Evolutionary conservation across 2,329 filamentous ascomycete genomes (phyloP).

Genomic region (Fusarium agapanthi): DNA sequence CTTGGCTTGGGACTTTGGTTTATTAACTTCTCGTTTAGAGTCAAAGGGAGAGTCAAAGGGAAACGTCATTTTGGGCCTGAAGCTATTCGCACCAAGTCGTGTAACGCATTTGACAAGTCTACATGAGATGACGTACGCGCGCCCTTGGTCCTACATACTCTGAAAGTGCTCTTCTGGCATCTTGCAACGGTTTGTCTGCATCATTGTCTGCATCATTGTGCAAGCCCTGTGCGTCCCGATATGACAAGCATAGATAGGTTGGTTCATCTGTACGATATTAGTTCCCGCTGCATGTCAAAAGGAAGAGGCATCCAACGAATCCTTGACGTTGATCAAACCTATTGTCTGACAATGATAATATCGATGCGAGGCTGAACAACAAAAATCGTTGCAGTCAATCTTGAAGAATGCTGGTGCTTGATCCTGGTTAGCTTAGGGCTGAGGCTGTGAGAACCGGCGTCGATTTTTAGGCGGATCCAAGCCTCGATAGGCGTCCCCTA

Average conservation of each 20-base stretch:
- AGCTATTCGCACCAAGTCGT: slow-evolving; percentile 12
- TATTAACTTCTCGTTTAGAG: neutral
- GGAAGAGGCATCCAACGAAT: slow-evolving; percentile 42
- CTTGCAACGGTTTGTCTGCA: neutral
- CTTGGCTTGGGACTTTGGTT: slow-evolving; percentile 21
- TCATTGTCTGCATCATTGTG: neutral
- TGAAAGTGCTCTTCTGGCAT: neutral
- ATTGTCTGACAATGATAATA: neutral
- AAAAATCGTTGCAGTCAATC: neutral
- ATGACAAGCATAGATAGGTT: slow-evolving; percentile 14
- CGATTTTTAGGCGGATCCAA: slow-evolving; percentile 20
- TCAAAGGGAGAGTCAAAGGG: neutral
- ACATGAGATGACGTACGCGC: slow-evolving; percentile 7
- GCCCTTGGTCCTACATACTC: slow-evolving; percentile 12
- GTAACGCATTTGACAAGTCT: neutral
- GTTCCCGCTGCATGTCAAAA: slow-evolving; percentile 35
- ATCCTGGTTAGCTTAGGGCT: slow-evolving; percentile 12
- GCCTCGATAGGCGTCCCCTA: slow-evolving; percentile 31
- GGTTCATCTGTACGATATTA: slow-evolving; percentile 27
- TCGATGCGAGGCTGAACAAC: slow-evolving; percentile 37
- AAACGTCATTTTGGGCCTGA: neutral
- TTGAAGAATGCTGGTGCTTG: neutral
- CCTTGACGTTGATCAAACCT: slow-evolving; percentile 19
- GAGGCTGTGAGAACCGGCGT: slow-evolving; percentile 35
- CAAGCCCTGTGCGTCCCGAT: slow-evolving; percentile 9